Evolutionary conservation across 2,329 filamentous ascomycete species (phyloP).

Genomic region (Ceratocystis ficicola): DNA sequence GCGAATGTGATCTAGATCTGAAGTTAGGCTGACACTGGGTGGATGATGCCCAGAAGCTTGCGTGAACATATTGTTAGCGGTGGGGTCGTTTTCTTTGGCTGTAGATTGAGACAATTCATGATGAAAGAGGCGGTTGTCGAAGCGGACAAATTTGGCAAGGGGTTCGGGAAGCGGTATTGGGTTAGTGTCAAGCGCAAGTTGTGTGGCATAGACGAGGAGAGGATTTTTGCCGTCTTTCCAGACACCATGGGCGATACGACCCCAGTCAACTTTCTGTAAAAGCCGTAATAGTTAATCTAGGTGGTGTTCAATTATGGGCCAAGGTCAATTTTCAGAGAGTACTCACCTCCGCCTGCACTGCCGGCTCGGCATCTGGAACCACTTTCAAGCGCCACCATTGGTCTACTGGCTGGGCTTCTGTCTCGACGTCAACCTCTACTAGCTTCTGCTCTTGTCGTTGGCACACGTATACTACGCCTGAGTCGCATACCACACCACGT

Average conservation of each 20-base stretch:
- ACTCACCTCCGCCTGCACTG: slow-evolving; percentile 40
- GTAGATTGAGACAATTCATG: slow-evolving; percentile 34
- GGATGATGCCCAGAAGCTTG: neutral
- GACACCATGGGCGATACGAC: slow-evolving; percentile 36
- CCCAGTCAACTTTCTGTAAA: slow-evolving; percentile 36
- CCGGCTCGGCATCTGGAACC: slow-evolving; percentile 30
- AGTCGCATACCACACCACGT: slow-evolving; percentile 39
- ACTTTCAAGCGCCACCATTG: slow-evolving; percentile 48
- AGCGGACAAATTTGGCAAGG: slow-evolving; percentile 37
- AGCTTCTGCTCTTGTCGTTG: slow-evolving; percentile 33
- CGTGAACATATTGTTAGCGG: neutral
- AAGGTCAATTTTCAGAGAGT: neutral
- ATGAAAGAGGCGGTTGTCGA: slow-evolving; percentile 42
- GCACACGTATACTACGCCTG: slow-evolving; percentile 41
- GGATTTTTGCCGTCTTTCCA: slow-evolving; percentile 37
- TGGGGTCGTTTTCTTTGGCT: neutral
- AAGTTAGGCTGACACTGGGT: neutral
- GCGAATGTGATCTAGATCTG: neutral
- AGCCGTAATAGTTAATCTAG: too few species aligned
- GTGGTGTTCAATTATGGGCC: too few species aligned
- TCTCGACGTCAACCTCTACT: slow-evolving; percentile 32
- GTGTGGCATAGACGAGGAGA: slow-evolving; percentile 43
- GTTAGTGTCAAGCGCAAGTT: slow-evolving; percentile 34
- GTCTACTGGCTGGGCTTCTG: slow-evolving; percentile 28
- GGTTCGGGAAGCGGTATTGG: slow-evolving; percentile 31